These are phyloP conservation scores for Withania somnifera DNA, from an alignment of 305 asterid genomes.

Conservation along the genomic window DNA sequence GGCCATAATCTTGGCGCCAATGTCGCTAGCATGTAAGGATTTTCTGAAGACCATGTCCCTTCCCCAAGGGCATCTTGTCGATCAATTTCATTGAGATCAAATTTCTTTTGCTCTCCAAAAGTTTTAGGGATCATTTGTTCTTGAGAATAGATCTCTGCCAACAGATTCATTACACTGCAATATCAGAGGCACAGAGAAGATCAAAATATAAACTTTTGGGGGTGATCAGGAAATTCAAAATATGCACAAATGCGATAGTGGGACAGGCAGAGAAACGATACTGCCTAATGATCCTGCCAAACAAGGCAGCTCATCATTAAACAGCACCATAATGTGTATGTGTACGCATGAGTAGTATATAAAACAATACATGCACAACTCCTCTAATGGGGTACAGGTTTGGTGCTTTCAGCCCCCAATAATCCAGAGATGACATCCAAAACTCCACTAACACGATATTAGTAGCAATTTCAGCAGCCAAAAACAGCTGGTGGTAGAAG, in stretches of 20 bases:
- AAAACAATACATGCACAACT: background rate
- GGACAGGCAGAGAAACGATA: background rate
- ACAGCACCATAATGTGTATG: background rate
- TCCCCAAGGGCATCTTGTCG: conserved; percentile 45
- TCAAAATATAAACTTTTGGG: conserved; percentile 5
- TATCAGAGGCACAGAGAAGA: conserved; percentile 12
- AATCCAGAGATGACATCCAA: background rate
- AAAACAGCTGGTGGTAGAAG: background rate
- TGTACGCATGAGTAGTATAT: background rate
- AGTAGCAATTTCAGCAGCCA: background rate
- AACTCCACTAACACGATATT: background rate
- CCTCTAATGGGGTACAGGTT: background rate
- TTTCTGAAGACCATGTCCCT: conserved; percentile 60
- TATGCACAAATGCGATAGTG: background rate
- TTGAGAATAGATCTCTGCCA: conserved; percentile 97
- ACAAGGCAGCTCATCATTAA: background rate
- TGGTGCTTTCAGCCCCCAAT: background rate
- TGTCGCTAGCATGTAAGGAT: conserved; percentile 67
- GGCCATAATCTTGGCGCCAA: conserved; percentile 99
- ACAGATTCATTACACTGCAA: conserved; percentile 96
- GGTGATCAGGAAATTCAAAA: background rate
- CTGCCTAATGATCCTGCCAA: background rate
- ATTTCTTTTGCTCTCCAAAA: conserved; percentile 44
- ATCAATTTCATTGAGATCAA: conserved; percentile 78
- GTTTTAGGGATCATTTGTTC: conserved; percentile 90